Evolutionary conservation across 2,329 filamentous ascomycete species (phyloP), one percentile per base, ranked within the genome.

Genomic region (Akanthomyces muscarius): DNA sequence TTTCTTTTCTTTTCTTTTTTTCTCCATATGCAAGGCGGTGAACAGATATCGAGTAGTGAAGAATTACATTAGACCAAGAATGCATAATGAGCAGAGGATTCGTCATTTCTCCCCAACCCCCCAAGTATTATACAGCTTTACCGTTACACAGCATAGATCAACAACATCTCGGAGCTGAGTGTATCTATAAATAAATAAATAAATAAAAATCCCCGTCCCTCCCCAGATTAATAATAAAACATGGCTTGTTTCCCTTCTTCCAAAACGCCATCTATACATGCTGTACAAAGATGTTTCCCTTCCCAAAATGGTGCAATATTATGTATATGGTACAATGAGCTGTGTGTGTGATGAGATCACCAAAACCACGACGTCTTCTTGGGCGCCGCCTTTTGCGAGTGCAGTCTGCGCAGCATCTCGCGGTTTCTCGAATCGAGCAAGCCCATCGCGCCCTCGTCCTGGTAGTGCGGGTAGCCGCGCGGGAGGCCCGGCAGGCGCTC

Each of bases 361-460:
- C 63, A 63, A 42, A 68, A 75, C 68, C 73, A 72, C 65, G 69
- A 73, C 67, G 73, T 76, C 67, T 74, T 77, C 42, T 68, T 68
- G 33, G 68, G 72, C 64, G 70, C 72, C 23, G 70, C 66, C 74
- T 82, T 83, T 69, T 80, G 77, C 75, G 78, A 74, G 68, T 83
- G 80, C 62, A 83, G 77, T 57, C 82, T 75, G 52, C 82, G 75
- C 65, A 85, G 69, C 74, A 82, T 79, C 73, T 86, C 83, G 18
- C 82, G 77, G 71, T 83, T 83, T 62, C 81, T 76, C 25, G 81
- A 78, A 66, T 86, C 83, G 11, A 85, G 72, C 18, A 85, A 72
- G 11, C 79, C 79, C 28, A 81, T 76, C 25, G 82, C 79, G 30
- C 79, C 77, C 61, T 82, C 80, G 63, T 82, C 79, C 54, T 77